These are phyloP conservation scores for Talaromyces ruber DNA, from an alignment of 495 filamentous ascomycete genomes.

Conservation along the genomic window DNA sequence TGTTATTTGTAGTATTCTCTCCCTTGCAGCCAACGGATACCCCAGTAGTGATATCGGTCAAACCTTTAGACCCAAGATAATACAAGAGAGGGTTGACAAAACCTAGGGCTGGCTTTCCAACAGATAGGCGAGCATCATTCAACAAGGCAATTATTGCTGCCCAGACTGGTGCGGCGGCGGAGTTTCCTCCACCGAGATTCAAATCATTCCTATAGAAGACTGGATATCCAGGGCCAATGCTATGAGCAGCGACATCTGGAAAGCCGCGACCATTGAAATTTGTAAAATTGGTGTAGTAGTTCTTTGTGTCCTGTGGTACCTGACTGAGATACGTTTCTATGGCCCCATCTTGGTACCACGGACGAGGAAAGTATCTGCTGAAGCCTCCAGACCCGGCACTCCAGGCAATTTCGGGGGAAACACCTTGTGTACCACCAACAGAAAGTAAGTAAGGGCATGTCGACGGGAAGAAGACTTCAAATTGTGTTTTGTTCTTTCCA, in stretches of 20 bases:
- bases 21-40: slow-evolving; percentile 54
- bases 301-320: slow-evolving; percentile 33
- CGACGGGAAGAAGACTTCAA: slow-evolving; percentile 62
- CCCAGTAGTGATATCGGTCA: slow-evolving; percentile 57
- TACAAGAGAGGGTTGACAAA: slow-evolving; percentile 75
- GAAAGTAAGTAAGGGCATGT: slow-evolving; percentile 66
- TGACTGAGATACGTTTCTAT: slow-evolving; percentile 46
- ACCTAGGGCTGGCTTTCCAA: slow-evolving; percentile 48
- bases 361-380: slow-evolving; percentile 52
- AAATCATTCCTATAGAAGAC: slow-evolving; percentile 46
- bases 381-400: slow-evolving; percentile 60
- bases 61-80: slow-evolving; percentile 32
- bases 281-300: slow-evolving; percentile 49
- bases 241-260: slow-evolving; percentile 65
- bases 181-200: slow-evolving; percentile 51
- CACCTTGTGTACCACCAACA: slow-evolving; percentile 54
- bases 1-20: slow-evolving; percentile 20
- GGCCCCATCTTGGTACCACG: slow-evolving; percentile 50
- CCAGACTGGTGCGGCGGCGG: slow-evolving; percentile 54
- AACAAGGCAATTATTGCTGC: slow-evolving; percentile 57
- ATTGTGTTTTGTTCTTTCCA: slow-evolving; percentile 54
- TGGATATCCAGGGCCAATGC: slow-evolving; percentile 28
- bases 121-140: slow-evolving; percentile 55
- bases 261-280: slow-evolving; percentile 60
- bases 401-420: slow-evolving; percentile 48